Evolutionary conservation across 305 asterid species (phyloP).

Genomic region (Nicotiana rustica): DNA sequence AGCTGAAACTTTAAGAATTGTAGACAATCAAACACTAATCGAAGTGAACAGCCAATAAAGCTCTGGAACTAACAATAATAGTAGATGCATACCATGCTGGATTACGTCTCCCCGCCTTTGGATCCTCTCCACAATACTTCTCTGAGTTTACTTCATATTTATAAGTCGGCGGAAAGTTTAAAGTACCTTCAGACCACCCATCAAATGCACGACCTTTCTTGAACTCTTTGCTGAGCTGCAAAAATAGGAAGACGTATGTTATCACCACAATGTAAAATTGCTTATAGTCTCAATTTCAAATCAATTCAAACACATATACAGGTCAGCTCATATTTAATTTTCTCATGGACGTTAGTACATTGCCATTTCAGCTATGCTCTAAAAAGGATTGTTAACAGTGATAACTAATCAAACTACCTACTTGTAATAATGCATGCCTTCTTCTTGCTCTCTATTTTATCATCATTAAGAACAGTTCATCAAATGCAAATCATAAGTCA

Average conservation of each 20-base stretch:
- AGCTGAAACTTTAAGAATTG: constrained; percentile 11
- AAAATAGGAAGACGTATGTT: constrained; percentile 24
- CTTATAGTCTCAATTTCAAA: background rate
- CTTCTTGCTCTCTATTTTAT: background rate
- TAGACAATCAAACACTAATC: background rate
- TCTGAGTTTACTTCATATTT: constrained; percentile 80
- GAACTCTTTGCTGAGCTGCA: constrained; percentile 80
- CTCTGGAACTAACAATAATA: background rate
- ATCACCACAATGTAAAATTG: background rate
- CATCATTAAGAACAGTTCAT: background rate
- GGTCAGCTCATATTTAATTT: background rate
- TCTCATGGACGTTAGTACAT: background rate
- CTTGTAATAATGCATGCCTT: background rate
- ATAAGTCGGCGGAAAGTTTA: constrained; percentile 92
- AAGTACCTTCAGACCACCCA: constrained; percentile 95
- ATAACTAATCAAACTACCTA: background rate
- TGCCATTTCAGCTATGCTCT: background rate
- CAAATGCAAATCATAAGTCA: constrained; percentile 21
- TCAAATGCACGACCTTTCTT: constrained; percentile 86
- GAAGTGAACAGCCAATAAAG: constrained; percentile 7
- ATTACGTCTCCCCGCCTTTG: constrained; percentile 76
- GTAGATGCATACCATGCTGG: constrained; percentile 88
- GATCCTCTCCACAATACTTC: constrained; percentile 71
- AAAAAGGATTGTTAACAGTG: background rate
- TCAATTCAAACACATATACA: background rate